These are phyloP conservation scores for Coleophoma cylindrospora DNA, from an alignment of 2,329 filamentous ascomycete species.

Conservation along the genomic window DNA sequence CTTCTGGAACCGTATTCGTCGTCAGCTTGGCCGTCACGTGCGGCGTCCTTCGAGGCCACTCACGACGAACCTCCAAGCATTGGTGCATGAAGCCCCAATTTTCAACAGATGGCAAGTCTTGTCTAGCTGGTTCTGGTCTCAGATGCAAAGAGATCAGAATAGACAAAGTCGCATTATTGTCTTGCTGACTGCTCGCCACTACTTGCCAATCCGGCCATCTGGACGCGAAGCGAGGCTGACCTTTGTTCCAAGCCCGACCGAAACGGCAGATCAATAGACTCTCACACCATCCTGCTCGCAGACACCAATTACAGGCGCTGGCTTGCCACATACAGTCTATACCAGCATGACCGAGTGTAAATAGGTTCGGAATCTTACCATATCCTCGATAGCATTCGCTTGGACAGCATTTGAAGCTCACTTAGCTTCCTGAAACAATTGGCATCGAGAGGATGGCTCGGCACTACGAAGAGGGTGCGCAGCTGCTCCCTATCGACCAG, in stretches of 20 bases:
- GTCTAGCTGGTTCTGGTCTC: too few species aligned
- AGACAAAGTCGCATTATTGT: too few species aligned
- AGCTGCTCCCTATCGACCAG: conserved; percentile 17
- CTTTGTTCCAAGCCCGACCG: neutral
- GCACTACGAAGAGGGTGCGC: conserved; percentile 20
- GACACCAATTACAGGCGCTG: neutral
- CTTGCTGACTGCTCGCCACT: too few species aligned
- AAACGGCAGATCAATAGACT: neutral
- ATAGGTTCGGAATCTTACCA: neutral
- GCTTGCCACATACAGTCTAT: neutral
- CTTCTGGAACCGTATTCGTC: too few species aligned
- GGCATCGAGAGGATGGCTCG: conserved; percentile 17
- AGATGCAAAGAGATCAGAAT: too few species aligned
- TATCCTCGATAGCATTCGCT: neutral
- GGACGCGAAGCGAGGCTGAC: neutral
- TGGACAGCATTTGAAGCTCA: neutral
- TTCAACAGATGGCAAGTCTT: too few species aligned
- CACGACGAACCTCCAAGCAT: too few species aligned
- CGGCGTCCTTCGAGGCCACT: too few species aligned
- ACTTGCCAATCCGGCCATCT: neutral
- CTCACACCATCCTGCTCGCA: neutral
- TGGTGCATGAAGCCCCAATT: too few species aligned
- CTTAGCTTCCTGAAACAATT: neutral
- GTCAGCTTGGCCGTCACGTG: too few species aligned
- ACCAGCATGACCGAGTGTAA: neutral